phyloP scores from a whole-genome alignment of 2,329 filamentous ascomycete genomes.

The Ceratocystis ficicola region DNA sequence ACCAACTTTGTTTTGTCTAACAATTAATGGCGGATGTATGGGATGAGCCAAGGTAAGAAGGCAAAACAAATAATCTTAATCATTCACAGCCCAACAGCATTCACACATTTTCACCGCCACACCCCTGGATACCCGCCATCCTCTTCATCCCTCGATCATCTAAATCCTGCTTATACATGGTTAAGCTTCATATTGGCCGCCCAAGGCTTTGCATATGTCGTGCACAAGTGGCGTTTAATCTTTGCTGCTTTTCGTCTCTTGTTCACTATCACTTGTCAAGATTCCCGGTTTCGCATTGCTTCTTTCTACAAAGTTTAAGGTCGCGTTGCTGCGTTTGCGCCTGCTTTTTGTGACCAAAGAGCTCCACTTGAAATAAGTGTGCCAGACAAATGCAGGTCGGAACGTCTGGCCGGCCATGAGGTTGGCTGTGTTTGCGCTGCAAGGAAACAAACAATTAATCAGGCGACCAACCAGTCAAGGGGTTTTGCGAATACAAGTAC shows the following conservation, averaged over 20 bases:
- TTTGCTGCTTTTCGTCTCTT: constrained; percentile 7
- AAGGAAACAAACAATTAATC: background rate
- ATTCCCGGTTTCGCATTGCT: background rate
- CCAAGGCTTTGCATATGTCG: background rate
- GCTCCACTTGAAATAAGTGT: background rate
- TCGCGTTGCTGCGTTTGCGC: background rate
- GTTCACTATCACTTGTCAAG: background rate
- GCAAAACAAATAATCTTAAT: background rate
- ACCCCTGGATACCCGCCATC: background rate
- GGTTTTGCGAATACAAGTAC: background rate
- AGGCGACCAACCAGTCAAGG: background rate
- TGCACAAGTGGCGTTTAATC: background rate
- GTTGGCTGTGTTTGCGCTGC: background rate
- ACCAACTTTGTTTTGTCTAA: background rate
- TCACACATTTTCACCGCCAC: background rate
- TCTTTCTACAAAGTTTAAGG: background rate
- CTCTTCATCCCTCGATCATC: background rate
- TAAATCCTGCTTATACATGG: background rate
- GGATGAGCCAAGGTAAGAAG: background rate
- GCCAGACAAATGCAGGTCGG: constrained; percentile 1
- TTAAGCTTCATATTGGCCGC: constrained; percentile 1
- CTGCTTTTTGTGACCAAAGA: background rate
- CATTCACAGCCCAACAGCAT: background rate
- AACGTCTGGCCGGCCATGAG: background rate
- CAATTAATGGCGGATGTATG: background rate